Conservation (phyloP, 2,329 filamentous ascomycete genomes). For the Tolypocladium inflatum region DNA sequence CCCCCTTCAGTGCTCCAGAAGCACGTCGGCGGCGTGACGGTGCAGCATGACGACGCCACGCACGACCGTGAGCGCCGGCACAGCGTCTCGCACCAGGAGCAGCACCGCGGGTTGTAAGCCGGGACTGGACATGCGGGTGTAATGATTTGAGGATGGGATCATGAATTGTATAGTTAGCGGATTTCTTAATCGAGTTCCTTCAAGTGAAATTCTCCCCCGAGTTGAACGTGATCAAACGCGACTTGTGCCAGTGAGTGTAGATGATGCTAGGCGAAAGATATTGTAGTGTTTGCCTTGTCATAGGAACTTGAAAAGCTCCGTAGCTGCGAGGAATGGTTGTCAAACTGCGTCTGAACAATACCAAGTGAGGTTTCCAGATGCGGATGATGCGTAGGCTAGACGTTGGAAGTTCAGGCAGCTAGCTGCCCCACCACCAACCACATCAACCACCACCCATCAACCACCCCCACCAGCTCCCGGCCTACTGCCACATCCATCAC, state of each 20-base stretch:
- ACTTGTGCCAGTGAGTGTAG: too few relatives aligned
- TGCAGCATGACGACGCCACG: conserved; percentile 32
- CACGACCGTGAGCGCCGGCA: conserved; percentile 38
- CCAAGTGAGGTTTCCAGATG: too few relatives aligned
- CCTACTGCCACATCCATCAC: background rate
- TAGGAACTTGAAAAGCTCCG: too few relatives aligned
- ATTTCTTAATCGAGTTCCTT: background rate
- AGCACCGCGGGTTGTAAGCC: conserved; percentile 33
- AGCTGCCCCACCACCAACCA: background rate
- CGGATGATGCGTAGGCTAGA: background rate
- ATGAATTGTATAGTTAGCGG: background rate
- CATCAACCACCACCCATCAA: background rate
- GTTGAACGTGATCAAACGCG: too few relatives aligned
- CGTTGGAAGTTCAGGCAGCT: background rate
- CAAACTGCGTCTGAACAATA: too few relatives aligned
- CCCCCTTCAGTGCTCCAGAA: conserved; percentile 43
- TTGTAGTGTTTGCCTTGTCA: too few relatives aligned
- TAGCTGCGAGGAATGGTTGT: too few relatives aligned
- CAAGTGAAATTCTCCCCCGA: background rate
- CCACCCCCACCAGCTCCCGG: background rate
- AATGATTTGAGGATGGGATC: conserved; percentile 1
- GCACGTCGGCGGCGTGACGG: conserved; percentile 33
- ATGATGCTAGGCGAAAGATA: too few relatives aligned
- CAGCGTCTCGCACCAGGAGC: conserved; percentile 38
- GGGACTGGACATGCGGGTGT: background rate